Evolutionary conservation across 140 eudicot species (phyloP), one percentile per base, ranked within the genome.

Genomic region (Flaveria floridana): DNA sequence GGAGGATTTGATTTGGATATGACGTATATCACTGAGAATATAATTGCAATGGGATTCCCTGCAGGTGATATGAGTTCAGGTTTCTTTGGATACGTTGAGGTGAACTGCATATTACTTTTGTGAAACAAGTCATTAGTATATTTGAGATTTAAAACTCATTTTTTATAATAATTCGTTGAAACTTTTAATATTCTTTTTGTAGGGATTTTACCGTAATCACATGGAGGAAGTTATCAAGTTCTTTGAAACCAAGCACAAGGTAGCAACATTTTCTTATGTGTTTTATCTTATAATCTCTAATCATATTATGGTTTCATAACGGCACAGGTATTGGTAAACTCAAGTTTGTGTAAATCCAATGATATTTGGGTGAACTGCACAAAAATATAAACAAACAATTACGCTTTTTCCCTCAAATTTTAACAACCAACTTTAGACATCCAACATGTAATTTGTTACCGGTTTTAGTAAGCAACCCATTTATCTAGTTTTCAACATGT

Each of bases 11-110:
- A 93, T 86, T 81, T 93, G 62, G 99, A 93, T 77, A 85, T 93
- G 99, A 90, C 99, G n/a, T 93, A 90, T 76, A 90, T 93, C 74
- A 93, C 98, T 0, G 98, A 93, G 85, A 93, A 93, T 81, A 88
- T 93, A 25, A 90, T 93, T 83, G 98, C 98, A 37, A 93, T 93
- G 98, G 98, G 98, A 70, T 93, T 93, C 72, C 97, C 99, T 76
- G 97, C 97, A 55, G 97, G 97, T 78, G 97, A 93, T 71, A 85
- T 88, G 91, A 93, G 99, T 83, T 93, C 98, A 26, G 97, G 97
- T 4, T 88, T 93, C 79, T 88, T 93, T 63, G 96, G 99, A 51
- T 93, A 92, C 76, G 85, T 92, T 61, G 97, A 92, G 95, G 96
- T 86, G 74, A 70, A 74, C 13, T 25, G 42, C 42, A 8, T 25